Evolutionary conservation across 2,329 filamentous ascomycete species (phyloP), one percentile per base, ranked within the genome.

Genomic region (Monosporascus sp.): DNA sequence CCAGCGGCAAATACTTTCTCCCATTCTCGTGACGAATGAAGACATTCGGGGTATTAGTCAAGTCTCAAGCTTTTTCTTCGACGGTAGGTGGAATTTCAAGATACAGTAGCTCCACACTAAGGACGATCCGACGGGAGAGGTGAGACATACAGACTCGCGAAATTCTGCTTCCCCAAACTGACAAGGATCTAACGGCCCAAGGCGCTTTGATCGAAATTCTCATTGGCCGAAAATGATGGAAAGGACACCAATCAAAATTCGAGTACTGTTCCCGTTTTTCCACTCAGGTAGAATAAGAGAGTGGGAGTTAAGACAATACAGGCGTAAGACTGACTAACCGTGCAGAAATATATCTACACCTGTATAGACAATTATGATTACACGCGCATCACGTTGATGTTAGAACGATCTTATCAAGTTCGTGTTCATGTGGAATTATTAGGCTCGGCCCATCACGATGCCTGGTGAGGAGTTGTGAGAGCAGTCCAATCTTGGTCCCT

Each of bases 111-210:
- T 52, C 20, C 18, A 41, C 41, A 57, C 56, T 55, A 49, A 44
- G 50, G 50, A 56, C 44, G 40, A 54, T 57, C 44, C 35, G 49
- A 58, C 63, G 55, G 62, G 60, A 64, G 66, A 51, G 63, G 63
- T 65, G 62, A 69, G 65, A 69, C 65, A 66, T 65, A 62, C 61
- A 65, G 60, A 52, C 57, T 54, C 50, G 51, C 50, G 53, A 43
- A 51, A 57, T 49, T 50, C 40, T 51, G 28, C 43, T 41, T 51
- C 41, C 37, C 22, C 44, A 49, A 51, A 48, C 46, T 53, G n/a
- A 37, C n/a, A 43, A 24, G 44, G n/a, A 20, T 37, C 7, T 45
- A 9, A 31, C 44, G 41, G 43, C 24, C 14, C 26, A 7, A 24
- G 43, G 43, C 24, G 22, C 24, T 37, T n/a, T 48, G 37, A 41